Evolutionary conservation across 176 grass and related monocot species (phyloP).

Genomic region (Carex myosuroides): DNA sequence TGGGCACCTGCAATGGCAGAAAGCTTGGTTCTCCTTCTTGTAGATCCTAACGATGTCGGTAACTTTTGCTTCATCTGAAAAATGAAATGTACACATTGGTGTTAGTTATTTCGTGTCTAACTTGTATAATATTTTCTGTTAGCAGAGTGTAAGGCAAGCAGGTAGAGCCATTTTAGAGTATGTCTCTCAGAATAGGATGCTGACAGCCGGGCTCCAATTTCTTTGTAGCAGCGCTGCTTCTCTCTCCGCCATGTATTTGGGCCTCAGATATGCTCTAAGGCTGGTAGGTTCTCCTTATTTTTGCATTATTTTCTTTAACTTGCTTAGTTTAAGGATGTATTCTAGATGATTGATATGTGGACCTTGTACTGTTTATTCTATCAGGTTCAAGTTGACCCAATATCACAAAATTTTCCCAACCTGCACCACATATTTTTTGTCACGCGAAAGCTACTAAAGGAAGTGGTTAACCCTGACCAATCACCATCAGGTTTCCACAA

Average conservation of each 20-base stretch:
- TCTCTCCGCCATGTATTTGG: constrained; percentile 59
- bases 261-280: constrained; percentile 70
- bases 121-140: constrained; percentile 5
- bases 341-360: background rate
- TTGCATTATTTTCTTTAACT: background rate
- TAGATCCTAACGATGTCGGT: constrained; percentile 78
- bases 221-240: constrained; percentile 74
- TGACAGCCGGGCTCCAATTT: constrained; percentile 91
- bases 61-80: background rate
- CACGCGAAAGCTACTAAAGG: constrained; percentile 67
- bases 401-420: constrained; percentile 55
- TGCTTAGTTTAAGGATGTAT: background rate
- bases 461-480: constrained; percentile 47
- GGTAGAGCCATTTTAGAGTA: constrained; percentile 80
- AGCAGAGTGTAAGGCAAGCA: constrained; percentile 77
- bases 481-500: constrained; percentile 30
- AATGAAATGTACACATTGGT: background rate
- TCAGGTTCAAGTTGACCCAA: constrained; percentile 52
- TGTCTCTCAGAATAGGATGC: constrained; percentile 59
- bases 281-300: constrained; percentile 44
- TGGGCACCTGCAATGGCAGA: constrained; percentile 91
- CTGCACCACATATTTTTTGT: constrained; percentile 89
- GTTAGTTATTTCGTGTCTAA: background rate
- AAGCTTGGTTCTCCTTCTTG: constrained; percentile 76
- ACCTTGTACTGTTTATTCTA: constrained; percentile 6